Base-by-base conservation (phyloP, 2,329 filamentous ascomycete genomes). In the Stemphylium beticola region DNA sequence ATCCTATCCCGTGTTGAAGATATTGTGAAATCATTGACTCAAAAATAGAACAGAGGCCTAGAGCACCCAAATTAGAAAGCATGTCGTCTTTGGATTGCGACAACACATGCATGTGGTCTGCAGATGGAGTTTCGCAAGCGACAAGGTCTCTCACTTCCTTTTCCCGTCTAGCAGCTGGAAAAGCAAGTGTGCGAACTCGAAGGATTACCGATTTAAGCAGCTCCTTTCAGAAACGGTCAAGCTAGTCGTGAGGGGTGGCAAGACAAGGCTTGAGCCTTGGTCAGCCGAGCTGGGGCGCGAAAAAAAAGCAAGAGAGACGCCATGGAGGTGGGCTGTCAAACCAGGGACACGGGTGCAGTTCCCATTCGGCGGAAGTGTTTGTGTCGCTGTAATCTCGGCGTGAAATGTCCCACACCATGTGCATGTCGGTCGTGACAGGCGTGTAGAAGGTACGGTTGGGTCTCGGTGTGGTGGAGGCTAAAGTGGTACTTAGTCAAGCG, bases 291-390 rank as follows among this genome's bases (percentile, higher is more conserved):
- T 33, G 29, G 32, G 15, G 5, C 24, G 40, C 38, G 37, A 37
- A 54, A 58, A 55, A 58, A 48, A 43, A 58, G 33, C 20, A 36
- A 52, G 18, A 29, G 18, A 33, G 15, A 42, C 32, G 24, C 22
- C 18, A 46, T 55, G 44, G 32, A 32, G 18, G 40, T 31, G 10
- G 48, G 17, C 50, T 63, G 50, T 56, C 54, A 55, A 60, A 56
- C 61, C 56, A 60, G 45, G 52, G 49, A 50, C 48, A 45, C 55
- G 64, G 64, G 40, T 54, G 52, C 20, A 15, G 10, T 49, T 52
- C 54, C 56, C 40, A 65, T 66, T 63, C 54, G 64, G 36, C 53
- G 47, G 36, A 22, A n/a, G 36, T 6, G 15, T 11, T 34, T 45
- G 38, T 48, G 32, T 41, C 38, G 20, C n/a, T 5, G 41, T 40